These are phyloP conservation scores for Nematodospora valgi DNA, from an alignment of 805 yeast genomes.

Conservation along the genomic window DNA sequence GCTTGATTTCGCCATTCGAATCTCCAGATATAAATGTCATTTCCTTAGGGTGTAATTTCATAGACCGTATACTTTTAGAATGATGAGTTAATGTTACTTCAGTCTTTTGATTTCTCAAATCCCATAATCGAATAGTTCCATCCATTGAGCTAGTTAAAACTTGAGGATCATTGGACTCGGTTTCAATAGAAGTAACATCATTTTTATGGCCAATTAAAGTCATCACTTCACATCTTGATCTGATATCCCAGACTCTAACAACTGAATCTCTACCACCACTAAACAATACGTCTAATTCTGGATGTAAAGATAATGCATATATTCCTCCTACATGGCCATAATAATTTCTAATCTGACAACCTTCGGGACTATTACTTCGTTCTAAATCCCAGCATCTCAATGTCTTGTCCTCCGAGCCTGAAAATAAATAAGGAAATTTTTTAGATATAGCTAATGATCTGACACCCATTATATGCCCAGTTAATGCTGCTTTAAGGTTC, in stretches of 20 bases:
- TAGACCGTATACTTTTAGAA: conserved; percentile 71
- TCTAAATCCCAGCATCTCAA: conserved; percentile 97
- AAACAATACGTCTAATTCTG: conserved; percentile 76
- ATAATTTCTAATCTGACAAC: conserved; percentile 67
- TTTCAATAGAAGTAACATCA: conserved; percentile 65
- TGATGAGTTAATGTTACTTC: conserved; percentile 78
- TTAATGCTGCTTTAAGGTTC: conserved; percentile 64
- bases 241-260: conserved; percentile 89
- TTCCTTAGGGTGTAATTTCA: conserved; percentile 66
- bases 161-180: conserved; percentile 81
- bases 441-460: conserved; percentile 70
- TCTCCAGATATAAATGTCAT: conserved; percentile 78
- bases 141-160: conserved; percentile 81
- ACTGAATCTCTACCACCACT: conserved; percentile 90
- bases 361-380: conserved; percentile 57
- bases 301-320: conserved; percentile 80
- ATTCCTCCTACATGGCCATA: conserved; percentile 95
- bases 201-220: conserved; percentile 78
- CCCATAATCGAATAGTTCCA: conserved; percentile 87
- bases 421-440: conserved; percentile 82
- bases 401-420: conserved; percentile 90
- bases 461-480: conserved; percentile 91
- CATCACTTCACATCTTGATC: conserved; percentile 72
- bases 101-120: conserved; percentile 73
- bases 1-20: conserved; percentile 67